These are phyloP conservation scores for Umbelopsis ramanniana DNA, from an alignment of 192 early-diverging fungal genomes.

Conservation along the genomic window DNA sequence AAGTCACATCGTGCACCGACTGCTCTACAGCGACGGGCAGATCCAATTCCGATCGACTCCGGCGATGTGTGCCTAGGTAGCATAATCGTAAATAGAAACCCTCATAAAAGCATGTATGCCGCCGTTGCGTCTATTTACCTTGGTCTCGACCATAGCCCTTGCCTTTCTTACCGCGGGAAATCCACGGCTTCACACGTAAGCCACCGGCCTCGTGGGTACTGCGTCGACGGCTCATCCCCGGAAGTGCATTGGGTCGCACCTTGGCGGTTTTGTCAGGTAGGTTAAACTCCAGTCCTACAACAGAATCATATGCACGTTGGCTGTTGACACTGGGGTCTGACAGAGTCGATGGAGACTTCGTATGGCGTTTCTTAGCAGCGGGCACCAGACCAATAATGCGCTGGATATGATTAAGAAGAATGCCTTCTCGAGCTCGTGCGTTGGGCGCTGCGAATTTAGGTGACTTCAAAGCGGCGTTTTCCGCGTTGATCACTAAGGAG, in stretches of 20 bases:
- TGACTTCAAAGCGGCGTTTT: constrained; percentile 60
- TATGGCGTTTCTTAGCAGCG: constrained; percentile 7
- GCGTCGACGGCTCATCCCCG: constrained; percentile 33
- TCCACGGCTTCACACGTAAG: not conserved
- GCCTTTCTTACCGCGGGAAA: constrained; percentile 5
- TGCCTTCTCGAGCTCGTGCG: constrained; percentile 53
- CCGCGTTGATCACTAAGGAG: constrained; percentile 56
- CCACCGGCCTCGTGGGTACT: constrained; percentile 27
- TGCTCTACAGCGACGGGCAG: not conserved
- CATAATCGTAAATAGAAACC: not conserved
- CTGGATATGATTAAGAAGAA: constrained; percentile 49
- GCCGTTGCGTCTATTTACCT: not conserved
- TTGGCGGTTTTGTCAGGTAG: constrained; percentile 10
- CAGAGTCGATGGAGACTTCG: constrained; percentile 35
- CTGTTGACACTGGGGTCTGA: constrained; percentile 33
- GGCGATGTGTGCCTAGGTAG: not conserved
- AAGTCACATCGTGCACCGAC: not conserved
- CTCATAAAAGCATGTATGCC: too few relatives aligned
- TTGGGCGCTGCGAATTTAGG: constrained; percentile 52
- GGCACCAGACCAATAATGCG: constrained; percentile 1
- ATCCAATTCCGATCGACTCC: not conserved
- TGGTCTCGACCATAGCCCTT: constrained; percentile 10
- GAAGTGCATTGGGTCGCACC: constrained; percentile 29
- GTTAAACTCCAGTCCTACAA: not conserved
- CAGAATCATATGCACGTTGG: not conserved